Evolutionary conservation across 345 rosid species (phyloP).

Genomic region (Diplotaxis tenuifolia): DNA sequence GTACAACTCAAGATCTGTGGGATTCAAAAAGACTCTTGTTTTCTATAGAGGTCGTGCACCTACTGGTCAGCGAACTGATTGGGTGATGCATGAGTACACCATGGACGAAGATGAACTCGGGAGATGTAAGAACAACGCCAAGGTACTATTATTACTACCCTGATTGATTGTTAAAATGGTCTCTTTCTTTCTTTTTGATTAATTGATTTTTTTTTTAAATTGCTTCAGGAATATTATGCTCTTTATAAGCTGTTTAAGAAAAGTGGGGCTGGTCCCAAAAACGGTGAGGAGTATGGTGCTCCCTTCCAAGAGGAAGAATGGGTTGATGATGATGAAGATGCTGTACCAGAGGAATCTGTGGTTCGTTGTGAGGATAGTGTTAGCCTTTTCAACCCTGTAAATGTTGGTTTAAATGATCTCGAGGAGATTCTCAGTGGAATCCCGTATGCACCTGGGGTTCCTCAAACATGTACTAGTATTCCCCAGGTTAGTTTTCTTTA

Average conservation of each 20-base stretch:
- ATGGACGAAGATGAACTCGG: slow-evolving; percentile 73
- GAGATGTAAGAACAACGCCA: slow-evolving; percentile 58
- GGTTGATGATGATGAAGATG: slow-evolving; percentile 52
- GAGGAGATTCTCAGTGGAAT: slow-evolving; percentile 7
- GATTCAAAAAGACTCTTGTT: slow-evolving; percentile 80
- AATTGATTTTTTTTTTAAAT: neutral
- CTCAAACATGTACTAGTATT: neutral
- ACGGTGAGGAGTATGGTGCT: slow-evolving; percentile 92
- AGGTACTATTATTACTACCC: slow-evolving; percentile 42
- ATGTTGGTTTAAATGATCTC: slow-evolving; percentile 24
- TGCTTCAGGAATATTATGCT: slow-evolving; percentile 75
- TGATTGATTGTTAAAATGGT: neutral
- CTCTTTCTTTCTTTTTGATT: neutral
- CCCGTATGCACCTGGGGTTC: slow-evolving; percentile 11
- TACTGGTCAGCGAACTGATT: slow-evolving; percentile 68
- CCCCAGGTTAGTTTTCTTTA: slow-evolving; percentile 3
- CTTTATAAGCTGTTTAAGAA: slow-evolving; percentile 83
- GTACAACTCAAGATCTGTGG: slow-evolving; percentile 57
- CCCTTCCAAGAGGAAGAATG: slow-evolving; percentile 85
- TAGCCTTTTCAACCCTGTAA: neutral
- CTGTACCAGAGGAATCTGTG: slow-evolving; percentile 4
- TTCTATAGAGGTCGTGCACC: slow-evolving; percentile 84
- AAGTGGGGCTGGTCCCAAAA: slow-evolving; percentile 92
- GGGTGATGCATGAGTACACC: slow-evolving; percentile 96
- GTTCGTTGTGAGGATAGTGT: neutral